Base-by-base conservation (phyloP, 345 rosid genomes). In the Arabidopsis arenosa region DNA sequence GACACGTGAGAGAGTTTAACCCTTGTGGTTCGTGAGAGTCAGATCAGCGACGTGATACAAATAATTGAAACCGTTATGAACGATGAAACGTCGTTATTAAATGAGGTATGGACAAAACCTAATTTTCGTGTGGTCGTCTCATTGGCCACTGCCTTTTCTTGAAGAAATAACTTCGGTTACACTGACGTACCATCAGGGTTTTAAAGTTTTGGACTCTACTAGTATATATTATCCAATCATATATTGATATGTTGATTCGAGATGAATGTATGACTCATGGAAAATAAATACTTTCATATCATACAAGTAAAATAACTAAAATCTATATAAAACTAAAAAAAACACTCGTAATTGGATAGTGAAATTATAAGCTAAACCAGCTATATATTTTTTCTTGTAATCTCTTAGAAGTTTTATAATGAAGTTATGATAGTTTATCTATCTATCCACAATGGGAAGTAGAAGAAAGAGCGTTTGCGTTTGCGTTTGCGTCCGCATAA, bases 1-100 rank as follows among this genome's bases (percentile, higher is more conserved):
- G 40, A 21, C 81, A 74, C 66, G 60, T 65, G 77, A 52, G 21
- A 10, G 63, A 43, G 64, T 23, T 43, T 53, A 76, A 63, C 75
- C 59, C 75, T 76, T 54, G 70, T 54, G 80, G 75, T 63, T 36
- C 51, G 48, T 70, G 75, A 70, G 79, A 61, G 79, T 60, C 79
- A 75, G 79, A 49, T 30, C 54, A 28, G 62, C 68, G 40, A 60
- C 69, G 74, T 76, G 66, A 43, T 11, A 28, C 68, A 72, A 40
- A 78, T 66, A 49, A 78, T 72, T 66, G 63, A 72, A 72, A 72
- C 69, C 77, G 74, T 72, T 66, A 72, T 4, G 63, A 75, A 66
- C 67, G 47, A 71, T 49, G 79, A 72, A 61, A 68, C 57, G 83
- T 76, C 63, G 40, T 48, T 67, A 57, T 60, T 64, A 61, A 71